Evolutionary conservation across 139 green algal species (phyloP).

Genomic region (Tetraselmis striata): DNA sequence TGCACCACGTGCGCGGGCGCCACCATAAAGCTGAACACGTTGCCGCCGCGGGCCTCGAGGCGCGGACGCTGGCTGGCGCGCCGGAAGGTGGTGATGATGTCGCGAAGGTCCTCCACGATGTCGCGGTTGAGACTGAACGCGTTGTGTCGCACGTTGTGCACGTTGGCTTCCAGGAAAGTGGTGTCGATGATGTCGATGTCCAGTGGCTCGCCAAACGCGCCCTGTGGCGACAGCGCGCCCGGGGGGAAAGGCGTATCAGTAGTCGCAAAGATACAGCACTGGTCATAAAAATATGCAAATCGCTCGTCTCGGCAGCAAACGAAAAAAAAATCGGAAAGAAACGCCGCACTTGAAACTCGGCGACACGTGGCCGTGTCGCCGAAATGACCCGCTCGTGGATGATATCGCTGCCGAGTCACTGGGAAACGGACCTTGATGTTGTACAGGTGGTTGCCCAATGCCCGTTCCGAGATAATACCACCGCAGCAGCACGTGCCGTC

Average conservation of each 20-base stretch:
- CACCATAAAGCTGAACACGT: constrained; percentile 25
- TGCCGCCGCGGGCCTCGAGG: constrained; percentile 19
- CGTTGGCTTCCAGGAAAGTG: constrained; percentile 23
- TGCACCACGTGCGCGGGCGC: constrained; percentile 15
- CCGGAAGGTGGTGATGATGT: constrained; percentile 13
- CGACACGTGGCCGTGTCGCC: no score
- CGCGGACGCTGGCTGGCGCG: constrained; percentile 18
- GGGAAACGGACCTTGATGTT: background rate
- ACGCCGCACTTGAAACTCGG: no score
- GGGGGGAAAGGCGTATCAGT: no score
- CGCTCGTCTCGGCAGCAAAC: no score
- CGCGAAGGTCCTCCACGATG: constrained; percentile 28
- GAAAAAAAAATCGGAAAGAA: no score
- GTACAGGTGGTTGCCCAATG: background rate
- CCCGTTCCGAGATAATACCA: background rate
- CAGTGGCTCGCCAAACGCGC: constrained; percentile 3
- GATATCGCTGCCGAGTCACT: no score
- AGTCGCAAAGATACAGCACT: no score
- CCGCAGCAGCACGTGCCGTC: background rate
- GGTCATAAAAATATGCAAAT: no score
- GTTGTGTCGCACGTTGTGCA: constrained; percentile 27
- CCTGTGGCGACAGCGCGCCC: background rate
- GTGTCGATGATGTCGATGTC: constrained; percentile 33
- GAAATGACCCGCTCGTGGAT: no score
- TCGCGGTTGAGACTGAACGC: constrained; percentile 30